These are phyloP conservation scores for Ricinus communis DNA, from an alignment of 345 rosid genomes.

Conservation along the genomic window DNA sequence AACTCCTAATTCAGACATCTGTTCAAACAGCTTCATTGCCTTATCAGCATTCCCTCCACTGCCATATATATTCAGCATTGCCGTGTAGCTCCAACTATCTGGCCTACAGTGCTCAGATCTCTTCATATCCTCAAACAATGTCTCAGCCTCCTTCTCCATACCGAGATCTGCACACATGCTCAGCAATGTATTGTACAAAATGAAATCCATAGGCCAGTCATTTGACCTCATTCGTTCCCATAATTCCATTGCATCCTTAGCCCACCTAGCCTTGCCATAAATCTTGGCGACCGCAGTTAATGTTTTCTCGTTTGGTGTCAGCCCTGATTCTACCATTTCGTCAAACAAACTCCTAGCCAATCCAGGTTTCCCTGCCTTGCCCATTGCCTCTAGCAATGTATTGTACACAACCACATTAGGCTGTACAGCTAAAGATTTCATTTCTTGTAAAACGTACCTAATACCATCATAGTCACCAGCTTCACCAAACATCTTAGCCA, in stretches of 20 bases:
- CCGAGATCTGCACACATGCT: conserved; percentile 93
- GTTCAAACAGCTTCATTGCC: conserved; percentile 66
- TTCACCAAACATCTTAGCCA: conserved; percentile 92
- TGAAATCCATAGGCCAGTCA: conserved; percentile 81
- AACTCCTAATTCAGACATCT: conserved; percentile 55
- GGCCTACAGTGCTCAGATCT: conserved; percentile 50
- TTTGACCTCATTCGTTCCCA: conserved; percentile 76
- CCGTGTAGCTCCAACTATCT: conserved; percentile 84
- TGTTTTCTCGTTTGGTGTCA: conserved; percentile 75
- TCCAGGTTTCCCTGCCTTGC: conserved; percentile 92
- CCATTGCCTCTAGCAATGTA: conserved; percentile 81
- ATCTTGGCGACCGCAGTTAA: conserved; percentile 77
- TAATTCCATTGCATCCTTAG: conserved; percentile 66
- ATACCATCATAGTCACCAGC: conserved; percentile 93
- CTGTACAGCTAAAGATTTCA: conserved; percentile 70
- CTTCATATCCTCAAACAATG: conserved; percentile 78
- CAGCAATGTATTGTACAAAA: conserved; percentile 79
- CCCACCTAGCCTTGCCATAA: conserved; percentile 94
- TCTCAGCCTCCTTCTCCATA: conserved; percentile 81
- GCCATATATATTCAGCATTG: conserved; percentile 81
- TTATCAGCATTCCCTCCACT: conserved; percentile 71
- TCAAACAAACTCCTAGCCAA: conserved; percentile 73
- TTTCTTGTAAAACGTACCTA: conserved; percentile 81
- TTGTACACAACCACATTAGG: conserved; percentile 85
- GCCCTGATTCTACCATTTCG: conserved; percentile 71